Base-by-base conservation (phyloP, 1,284 basidiomycete species). In the Golubevia sp. region DNA sequence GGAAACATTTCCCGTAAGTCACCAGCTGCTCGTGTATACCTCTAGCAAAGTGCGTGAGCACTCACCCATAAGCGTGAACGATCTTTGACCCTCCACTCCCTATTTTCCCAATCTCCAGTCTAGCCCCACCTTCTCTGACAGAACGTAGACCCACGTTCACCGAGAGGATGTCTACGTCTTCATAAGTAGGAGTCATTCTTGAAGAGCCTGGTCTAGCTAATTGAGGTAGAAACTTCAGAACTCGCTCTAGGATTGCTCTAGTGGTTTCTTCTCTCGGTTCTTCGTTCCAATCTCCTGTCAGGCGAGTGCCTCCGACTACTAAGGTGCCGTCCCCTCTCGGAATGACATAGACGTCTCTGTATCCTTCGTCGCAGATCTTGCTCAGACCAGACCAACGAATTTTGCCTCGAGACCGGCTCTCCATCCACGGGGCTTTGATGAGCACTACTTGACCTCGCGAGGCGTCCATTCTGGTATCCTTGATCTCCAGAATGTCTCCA, bases 371-470 rank as follows among this genome's bases (percentile, higher is more conserved):
- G 63, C 59, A 71, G 63, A 20, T 62, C 24, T 25, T 50, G 2
- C 49, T 30, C 56, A 54, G 24, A 23, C 30, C 60, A 3, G 24
- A 11, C 21, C 38, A 56, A 13, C n/a, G 25, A 13, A n/a, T 18
- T 61, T 30, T n/a, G 56, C n/a, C 24, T 54, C 56, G 3, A n/a
- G n/a, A n/a, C n/a, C n/a, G n/a, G n/a, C n/a, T n/a, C n/a, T n/a
- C n/a, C n/a, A 73, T 58, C 73, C 75, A 77, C 3, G 74, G 75
- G 11, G 77, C 77, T 13, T 57, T 48, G 2, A 79, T 63, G 15
- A 76, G 67, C 11, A 77, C 59, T 0, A 77, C 74, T 52, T 79
- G 77, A 8, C 77, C 77, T 7, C 77, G 63, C 5, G 76, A 68
- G 0, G 76, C 70, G 24, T 68, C 63, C 2, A 70, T 59, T 2